Evolutionary conservation across 1,139 yeast species (phyloP), one percentile per base, ranked within the genome.

Genomic region (Hyphopichia burtonii): DNA sequence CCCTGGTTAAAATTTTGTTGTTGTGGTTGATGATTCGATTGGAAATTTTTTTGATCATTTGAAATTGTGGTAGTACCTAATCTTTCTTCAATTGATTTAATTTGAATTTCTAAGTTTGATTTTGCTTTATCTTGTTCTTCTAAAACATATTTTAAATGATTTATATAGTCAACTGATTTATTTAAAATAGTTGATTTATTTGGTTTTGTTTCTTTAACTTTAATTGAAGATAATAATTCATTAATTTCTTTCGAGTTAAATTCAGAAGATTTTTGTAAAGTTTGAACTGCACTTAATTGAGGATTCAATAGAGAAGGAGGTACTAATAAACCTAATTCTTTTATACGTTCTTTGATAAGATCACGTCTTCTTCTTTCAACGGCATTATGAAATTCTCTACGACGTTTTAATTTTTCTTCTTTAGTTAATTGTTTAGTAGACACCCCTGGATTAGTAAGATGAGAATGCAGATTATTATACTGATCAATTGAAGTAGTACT

Each of bases 351-450:
- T 58, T 86, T 86, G 50, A 86, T 86, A 51, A 86, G 66, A 55
- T 86, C 94, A 51, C 94, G 71, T 59, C 94, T 73, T 58, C 91
- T 74, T 56, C 93, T 71, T 59, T 86, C 94, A 4, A 86, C 94
- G 1, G 90, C 93, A 56, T 86, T 86, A 56, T 86, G 94, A 52
- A 85, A 81, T 55, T 85, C 91, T 48, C 90, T 68, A 52, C 91
- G 74, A 53, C 93, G 74, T 49, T 77, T 76, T 43, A 83, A 58
- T 53, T 83, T 85, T 44, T 82, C 88, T 46, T 85, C 93, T 54
- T 82, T 82, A n/a, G 80, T 71, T 41, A 84, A 53, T 54, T 67
- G 80, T 59, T 71, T 79, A 41, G 66, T 56, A 38, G 76, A 49
- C 43, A 56, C 36, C 47, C 46, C 34, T 17, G 36, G 17, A 15